These are phyloP conservation scores for Alternaria hordeiaustralica DNA, from an alignment of 2,329 filamentous ascomycete species.

Conservation along the genomic window DNA sequence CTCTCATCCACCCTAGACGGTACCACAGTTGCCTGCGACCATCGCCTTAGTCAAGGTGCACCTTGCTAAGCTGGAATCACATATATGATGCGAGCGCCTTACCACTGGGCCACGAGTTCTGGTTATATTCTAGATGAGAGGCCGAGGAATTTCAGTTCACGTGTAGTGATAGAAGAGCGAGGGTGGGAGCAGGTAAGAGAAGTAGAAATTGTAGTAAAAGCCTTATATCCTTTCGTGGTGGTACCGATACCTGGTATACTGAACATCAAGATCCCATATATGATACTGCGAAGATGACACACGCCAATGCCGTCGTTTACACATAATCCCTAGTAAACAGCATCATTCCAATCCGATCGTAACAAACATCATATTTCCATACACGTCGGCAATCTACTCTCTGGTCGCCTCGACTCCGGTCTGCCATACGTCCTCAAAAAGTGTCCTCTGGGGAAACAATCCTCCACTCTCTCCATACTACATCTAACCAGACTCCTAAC, in stretches of 20 bases:
- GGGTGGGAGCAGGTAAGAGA: background rate
- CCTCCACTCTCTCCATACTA: conserved; percentile 7
- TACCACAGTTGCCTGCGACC: too few species aligned
- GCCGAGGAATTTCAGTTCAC: fast-evolving
- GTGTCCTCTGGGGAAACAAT: conserved; percentile 7
- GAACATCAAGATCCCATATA: too few species aligned
- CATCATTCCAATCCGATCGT: background rate
- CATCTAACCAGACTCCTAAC: conserved; percentile 5
- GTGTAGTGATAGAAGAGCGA: background rate
- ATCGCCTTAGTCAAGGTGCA: background rate
- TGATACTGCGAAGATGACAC: too few species aligned
- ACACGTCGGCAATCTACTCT: background rate
- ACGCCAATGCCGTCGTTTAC: too few species aligned
- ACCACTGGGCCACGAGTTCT: background rate
- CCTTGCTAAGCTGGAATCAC: background rate
- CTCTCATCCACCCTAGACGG: too few species aligned
- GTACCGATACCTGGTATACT: too few species aligned
- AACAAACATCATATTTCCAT: background rate
- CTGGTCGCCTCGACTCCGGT: background rate
- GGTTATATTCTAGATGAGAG: background rate
- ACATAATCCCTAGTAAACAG: too few species aligned
- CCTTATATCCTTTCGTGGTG: too few species aligned
- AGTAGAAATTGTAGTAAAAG: too few species aligned
- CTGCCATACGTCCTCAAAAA: conserved; percentile 4
- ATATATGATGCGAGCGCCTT: background rate